Base-by-base conservation (phyloP, 129 eudicot species). In the Centella asiatica region DNA sequence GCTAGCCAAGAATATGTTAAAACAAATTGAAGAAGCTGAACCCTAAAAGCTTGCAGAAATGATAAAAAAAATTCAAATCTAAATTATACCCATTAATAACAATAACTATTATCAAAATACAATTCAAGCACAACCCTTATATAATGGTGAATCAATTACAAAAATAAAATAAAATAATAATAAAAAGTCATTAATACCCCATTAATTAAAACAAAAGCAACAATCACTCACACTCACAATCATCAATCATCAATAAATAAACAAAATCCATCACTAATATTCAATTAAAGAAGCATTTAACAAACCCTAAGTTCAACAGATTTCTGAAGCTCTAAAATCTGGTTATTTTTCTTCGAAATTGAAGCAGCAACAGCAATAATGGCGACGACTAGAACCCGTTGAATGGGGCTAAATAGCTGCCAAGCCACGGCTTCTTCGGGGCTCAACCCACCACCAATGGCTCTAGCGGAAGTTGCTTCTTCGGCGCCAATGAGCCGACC, bases 341-440 rank as follows among this genome's bases (percentile, higher is more conserved):
- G 29, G 31, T 71, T 80, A 64, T 82, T 69, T 74, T 82, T 90
- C 62, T 74, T 64, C 17, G 80, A 76, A 52, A 81, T 76, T 0
- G 45, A 66, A 1, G 82, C 76, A 0, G 95, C 95, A 44, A 71
- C 92, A 1, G 89, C 89, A 42, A 79, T 70, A 1, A 83, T 80
- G 14, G 98, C 98, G 14, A 87, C 90, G 4, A 78, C 60, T 25
- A 90, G 72, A 75, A 87, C 61, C 54, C 97, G 60, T n/a, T 90
- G 97, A 57, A 90, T 77, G 48, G 98, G 95, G 39, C 75, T 84
- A 44, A 90, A 87, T 36, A 90, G 75, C 57, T 84, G 94, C 95
- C 95, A 87, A 28, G 95, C 85, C 51, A 74, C 69, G 20, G 81
- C 78, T 71, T 83, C 79, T 39, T 77, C 47, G 0, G 42, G 42